phyloP scores from a whole-genome alignment of 345 rosid genomes.

The Adansonia digitata region DNA sequence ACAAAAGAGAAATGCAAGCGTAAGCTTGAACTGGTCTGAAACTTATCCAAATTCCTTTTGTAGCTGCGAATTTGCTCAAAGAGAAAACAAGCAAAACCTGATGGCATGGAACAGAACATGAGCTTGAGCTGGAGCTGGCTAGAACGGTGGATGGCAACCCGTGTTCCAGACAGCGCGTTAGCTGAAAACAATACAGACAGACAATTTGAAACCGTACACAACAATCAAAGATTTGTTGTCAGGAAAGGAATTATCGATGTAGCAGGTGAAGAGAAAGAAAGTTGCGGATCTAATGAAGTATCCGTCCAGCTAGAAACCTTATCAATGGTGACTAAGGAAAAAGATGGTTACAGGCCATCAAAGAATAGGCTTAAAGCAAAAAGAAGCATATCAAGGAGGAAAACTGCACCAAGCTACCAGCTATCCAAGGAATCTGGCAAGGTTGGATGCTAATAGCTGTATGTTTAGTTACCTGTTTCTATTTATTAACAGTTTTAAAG shows the following conservation, averaged over 20 bases:
- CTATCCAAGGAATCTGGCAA: constrained; percentile 33
- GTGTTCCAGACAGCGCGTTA: constrained; percentile 42
- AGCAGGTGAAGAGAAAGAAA: constrained; percentile 67
- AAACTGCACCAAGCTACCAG: constrained; percentile 53
- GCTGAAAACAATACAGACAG: constrained; percentile 27
- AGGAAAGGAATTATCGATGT: constrained; percentile 31
- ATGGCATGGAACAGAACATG: constrained; percentile 39
- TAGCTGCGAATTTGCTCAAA: constrained; percentile 69
- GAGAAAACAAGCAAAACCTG: constrained; percentile 43
- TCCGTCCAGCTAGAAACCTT: constrained; percentile 44
- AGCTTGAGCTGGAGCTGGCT: constrained; percentile 84
- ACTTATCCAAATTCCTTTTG: constrained; percentile 4
- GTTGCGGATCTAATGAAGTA: constrained; percentile 82
- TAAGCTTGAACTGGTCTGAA: not conserved
- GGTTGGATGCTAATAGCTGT: constrained; percentile 25
- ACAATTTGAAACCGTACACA: constrained; percentile 24
- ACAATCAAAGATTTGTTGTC: constrained; percentile 19
- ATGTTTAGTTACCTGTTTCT: not conserved
- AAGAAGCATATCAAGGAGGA: constrained; percentile 39
- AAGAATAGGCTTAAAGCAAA: constrained; percentile 28
- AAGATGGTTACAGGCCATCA: constrained; percentile 20
- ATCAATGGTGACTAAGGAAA: constrained; percentile 22
- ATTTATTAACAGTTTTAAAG: not conserved
- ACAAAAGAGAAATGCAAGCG: not conserved
- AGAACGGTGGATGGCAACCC: constrained; percentile 91